phyloP scores from a whole-genome alignment of 495 filamentous ascomycete genomes.

The Lentithecium fluviatile region DNA sequence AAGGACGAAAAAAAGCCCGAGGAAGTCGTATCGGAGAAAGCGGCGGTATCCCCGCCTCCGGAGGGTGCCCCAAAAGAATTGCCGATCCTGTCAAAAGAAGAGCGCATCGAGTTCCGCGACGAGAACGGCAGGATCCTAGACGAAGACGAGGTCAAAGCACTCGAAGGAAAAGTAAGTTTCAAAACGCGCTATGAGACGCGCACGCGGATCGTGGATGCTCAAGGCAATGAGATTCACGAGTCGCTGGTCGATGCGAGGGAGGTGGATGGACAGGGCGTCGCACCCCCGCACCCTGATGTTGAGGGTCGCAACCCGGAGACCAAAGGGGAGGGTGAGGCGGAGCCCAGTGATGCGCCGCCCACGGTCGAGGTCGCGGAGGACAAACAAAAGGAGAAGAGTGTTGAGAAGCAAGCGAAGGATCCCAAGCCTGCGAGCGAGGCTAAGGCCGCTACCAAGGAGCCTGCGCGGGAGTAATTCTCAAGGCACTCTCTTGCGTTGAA shows the following conservation, averaged over 20 bases:
- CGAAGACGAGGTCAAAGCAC: conserved; percentile 75
- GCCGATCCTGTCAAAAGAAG: conserved; percentile 62
- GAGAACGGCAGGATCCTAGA: conserved; percentile 87
- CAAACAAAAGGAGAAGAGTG: conserved; percentile 35
- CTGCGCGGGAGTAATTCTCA: conserved; percentile 33
- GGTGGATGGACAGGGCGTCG: conserved; percentile 37
- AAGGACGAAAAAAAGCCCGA: conserved; percentile 20
- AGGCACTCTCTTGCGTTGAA: too few relatives aligned
- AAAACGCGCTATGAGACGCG: conserved; percentile 91
- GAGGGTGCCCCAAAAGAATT: conserved; percentile 9
- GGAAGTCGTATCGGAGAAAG: conserved; percentile 28
- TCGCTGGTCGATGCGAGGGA: conserved; percentile 38
- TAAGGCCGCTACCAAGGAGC: conserved; percentile 55
- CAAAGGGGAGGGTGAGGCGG: conserved; percentile 36
- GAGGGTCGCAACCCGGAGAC: conserved; percentile 72
- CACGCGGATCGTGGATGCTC: conserved; percentile 75
- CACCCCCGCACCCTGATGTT: conserved; percentile 81
- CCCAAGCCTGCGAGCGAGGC: conserved; percentile 47
- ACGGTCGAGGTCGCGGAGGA: conserved; percentile 44
- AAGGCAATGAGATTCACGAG: conserved; percentile 67
- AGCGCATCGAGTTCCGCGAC: conserved; percentile 91
- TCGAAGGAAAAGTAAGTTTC: conserved; percentile 90
- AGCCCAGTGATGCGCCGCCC: conserved; percentile 39
- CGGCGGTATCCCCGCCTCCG: conserved; percentile 36
- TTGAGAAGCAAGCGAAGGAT: conserved; percentile 29